Base-by-base conservation (phyloP, 129 eudicot genomes). In the Flaveria ramosissima region DNA sequence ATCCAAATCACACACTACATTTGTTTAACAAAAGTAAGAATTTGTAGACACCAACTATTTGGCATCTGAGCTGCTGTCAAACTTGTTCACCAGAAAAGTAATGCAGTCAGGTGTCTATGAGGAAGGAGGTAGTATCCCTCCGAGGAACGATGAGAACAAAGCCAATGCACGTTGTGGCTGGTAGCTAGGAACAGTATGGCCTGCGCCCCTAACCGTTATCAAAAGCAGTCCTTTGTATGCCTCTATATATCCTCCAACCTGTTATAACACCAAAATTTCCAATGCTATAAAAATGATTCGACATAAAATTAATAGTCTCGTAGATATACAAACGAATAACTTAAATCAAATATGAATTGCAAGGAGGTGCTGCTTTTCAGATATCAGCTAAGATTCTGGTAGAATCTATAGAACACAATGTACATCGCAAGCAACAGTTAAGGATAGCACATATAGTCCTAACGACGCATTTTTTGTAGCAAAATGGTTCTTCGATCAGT, bases 171-270 rank as follows among this genome's bases (percentile, higher is more conserved):
- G 77, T 41, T 85, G 62, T 2, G 88, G 88, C 61, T 85, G 88
- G 84, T 78, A 82, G 70, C 81, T 77, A 23, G 88, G 88, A 70
- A 85, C 86, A 39, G 57, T 60, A 82, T 85, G 88, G 41, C 86
- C 84, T 20, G 88, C 88, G 10, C 86, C 86, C 77, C 47, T 43
- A 43, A 43, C 47, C 9, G 47, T 43, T 43, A 43, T 43, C 47
- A 43, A 2, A 8, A 43, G 75, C 69, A 81, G 51, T 69, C 85
- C 85, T 74, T 85, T 76, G 77, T 81, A 85, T 56, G 64, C 76
- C 39, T 77, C 86, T 59, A 81, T 60, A 79, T 85, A 85, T 17
- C 88, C 88, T 63, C 88, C 88, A 42, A 85, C 47, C 47, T 43
- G 47, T 43, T 43, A 8, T 7, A 30, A 30, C 36, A 30, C 36